Base-by-base conservation (phyloP, 768 basidiomycete species). In the Mycena filopes region DNA sequence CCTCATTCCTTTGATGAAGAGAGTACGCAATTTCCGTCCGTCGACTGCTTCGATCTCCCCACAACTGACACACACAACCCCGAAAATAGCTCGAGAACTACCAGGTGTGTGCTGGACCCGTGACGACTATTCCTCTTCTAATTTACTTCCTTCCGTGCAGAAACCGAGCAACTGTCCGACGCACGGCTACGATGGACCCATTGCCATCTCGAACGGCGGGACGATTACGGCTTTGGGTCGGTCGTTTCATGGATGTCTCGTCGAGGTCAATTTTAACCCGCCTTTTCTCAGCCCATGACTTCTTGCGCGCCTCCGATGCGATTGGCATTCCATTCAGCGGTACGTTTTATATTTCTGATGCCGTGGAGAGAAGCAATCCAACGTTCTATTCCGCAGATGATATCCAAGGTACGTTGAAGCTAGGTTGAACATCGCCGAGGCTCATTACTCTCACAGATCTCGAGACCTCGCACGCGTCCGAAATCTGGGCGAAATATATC, bases 401-500 rank as follows among this genome's bases (percentile, higher is more conserved):
- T 79, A 79, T 90, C 49, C 89, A 90, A 78, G 84, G 85, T 79
- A 55, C 51, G 61, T 8, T 16, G 16, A 43, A 11, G 20, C 45
- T 55, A 16, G 28, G 62, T 28, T 18, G 33, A n/a, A 21, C 5
- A 49, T 15, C n/a, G 16, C 21, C 15, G 0, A 25, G 23, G 36
- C 36, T 41, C 10, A 55, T 7, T 59, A 21, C 43, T 10, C 20
- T 40, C 59, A 84, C n/a, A n/a, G 89, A 90, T 74, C 80, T 89
- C 42, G 76, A 81, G 55, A 88, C 88, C 25, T 73, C 84, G 29
- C 86, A 90, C 68, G 88, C 80, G 25, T 83, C 89, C 58, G 90
- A 90, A 74, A 88, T 90, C 60, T 90, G 89, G 89, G 89, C 89
- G 53, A 91, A 91, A 74, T 91, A 90, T 72, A 89, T 91, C 82